Conservation (phyloP, 306 rosid species). For the Cucurbita maxima region DNA sequence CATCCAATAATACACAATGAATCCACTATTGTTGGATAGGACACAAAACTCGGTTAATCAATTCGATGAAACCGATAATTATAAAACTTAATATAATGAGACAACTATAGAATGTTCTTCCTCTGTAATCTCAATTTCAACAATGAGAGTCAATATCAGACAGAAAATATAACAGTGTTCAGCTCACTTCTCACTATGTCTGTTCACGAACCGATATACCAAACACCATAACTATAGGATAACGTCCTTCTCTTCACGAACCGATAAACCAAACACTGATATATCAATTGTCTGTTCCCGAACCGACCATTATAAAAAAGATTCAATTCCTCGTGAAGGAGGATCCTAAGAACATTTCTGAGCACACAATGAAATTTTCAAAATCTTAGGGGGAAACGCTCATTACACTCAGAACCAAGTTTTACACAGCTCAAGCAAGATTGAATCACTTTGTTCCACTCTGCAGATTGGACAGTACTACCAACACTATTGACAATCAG, state of each 20-base stretch:
- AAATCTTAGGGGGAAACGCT: background rate
- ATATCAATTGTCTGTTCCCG: too few species aligned
- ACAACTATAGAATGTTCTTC: background rate
- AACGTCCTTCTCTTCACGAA: background rate
- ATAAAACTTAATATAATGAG: background rate
- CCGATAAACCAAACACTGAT: too few species aligned
- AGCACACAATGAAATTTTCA: background rate
- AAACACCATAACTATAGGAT: background rate
- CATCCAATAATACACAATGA: background rate
- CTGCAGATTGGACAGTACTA: background rate
- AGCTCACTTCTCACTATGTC: background rate
- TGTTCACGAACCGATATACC: background rate
- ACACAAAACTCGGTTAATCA: background rate
- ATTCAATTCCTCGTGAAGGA: background rate
- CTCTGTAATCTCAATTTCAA: background rate
- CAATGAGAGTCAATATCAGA: background rate
- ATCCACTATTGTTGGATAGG: background rate
- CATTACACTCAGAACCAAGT: background rate
- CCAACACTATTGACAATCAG: background rate
- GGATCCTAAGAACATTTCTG: background rate
- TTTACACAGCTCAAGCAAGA: background rate
- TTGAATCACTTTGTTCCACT: background rate
- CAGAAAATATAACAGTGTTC: background rate
- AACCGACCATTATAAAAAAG: background rate
- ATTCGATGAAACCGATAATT: background rate